Conservation (phyloP, 1,139 yeast species). For the Ogataea hybrid region DNA sequence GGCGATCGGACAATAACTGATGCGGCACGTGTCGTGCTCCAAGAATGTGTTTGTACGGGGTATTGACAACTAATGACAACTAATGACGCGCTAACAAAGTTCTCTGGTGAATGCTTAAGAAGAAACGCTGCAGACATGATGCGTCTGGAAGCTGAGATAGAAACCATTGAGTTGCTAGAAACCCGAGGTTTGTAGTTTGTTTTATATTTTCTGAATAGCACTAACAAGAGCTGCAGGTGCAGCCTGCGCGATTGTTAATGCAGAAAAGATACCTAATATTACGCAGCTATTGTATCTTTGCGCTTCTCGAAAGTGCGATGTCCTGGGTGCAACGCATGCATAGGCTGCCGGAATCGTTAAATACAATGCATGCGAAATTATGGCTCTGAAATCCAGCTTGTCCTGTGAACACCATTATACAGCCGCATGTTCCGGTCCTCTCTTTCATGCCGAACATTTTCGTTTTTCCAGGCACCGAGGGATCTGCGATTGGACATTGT, state of each 20-base stretch:
- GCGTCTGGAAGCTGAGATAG: neutral
- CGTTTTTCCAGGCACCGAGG: neutral
- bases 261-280: neutral
- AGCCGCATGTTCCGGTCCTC: neutral
- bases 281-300: neutral
- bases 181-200: neutral
- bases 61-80: neutral
- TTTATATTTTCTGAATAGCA: neutral
- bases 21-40: neutral
- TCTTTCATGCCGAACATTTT: neutral
- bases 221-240: neutral
- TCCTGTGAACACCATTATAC: neutral
- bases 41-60: neutral
- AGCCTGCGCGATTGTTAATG: neutral
- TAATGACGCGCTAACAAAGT: neutral
- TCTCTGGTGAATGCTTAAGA: neutral
- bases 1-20: constrained; percentile 13
- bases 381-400: no score
- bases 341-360: no score
- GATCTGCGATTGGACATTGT: neutral
- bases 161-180: neutral
- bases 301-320: neutral
- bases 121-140: neutral
- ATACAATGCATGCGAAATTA: no score
- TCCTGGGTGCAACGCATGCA: neutral